Evolutionary conservation across 2,329 filamentous ascomycete genomes (phyloP), one percentile per base, ranked within the genome.

Genomic region (Cladosporium sp.): DNA sequence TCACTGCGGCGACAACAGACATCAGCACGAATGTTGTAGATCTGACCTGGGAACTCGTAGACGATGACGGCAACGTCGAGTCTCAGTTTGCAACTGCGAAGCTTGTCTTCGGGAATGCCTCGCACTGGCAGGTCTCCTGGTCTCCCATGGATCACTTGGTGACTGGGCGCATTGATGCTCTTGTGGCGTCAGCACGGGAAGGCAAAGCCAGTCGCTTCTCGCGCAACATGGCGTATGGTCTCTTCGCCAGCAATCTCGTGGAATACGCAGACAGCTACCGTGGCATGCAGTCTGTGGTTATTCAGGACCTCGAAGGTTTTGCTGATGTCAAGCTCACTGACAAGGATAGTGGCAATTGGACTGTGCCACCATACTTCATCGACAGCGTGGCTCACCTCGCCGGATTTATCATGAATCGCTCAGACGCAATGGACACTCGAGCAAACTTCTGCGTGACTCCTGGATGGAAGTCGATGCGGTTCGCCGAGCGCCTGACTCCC

Each of bases 391-490:
- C 53, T 2, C 58, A 61, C 48, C 49, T 63, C 5, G 58, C 57
- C 18, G 61, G 61, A 7, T 55, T 59, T 18, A 43, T 59, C 32
- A 58, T 68, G 54, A 70, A 69, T 40, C 58, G 58, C 3, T 57
- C 57, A 7, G 60, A 64, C 39, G 54, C 52, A 7, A 53, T 54
- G n/a, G 55, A 70, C 42, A 61, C 63, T 1, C 44, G 54, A 22
- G 58, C 65, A 17, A 56, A 60, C 53, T 70, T 63, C 56, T 70
- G 57, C 45, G 62, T 70, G 48, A 69, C 67, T 3, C 64, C 66
- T n/a, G n/a, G n/a, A n/a, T n/a, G n/a, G n/a, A n/a, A n/a, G n/a
- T n/a, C n/a, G n/a, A n/a, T n/a, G n/a, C n/a, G n/a, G n/a, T n/a
- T n/a, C n/a, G n/a, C n/a, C n/a, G n/a, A n/a, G n/a, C n/a, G n/a